phyloP scores from a whole-genome alignment of 2,329 filamentous ascomycete species.

The Diaporthe vexans region DNA sequence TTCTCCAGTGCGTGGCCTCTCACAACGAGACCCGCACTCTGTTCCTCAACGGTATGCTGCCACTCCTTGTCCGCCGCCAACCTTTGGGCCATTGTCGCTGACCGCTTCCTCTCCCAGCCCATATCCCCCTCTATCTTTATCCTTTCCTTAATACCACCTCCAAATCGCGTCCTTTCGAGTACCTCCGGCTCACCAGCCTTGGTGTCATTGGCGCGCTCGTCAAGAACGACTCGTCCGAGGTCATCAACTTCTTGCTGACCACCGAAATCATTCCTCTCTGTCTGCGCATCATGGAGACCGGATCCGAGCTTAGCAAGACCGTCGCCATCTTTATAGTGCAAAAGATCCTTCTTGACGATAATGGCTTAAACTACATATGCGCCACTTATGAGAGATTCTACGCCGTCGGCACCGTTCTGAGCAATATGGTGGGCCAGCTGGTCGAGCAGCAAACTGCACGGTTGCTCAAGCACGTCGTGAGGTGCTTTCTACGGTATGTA shows the following conservation, averaged over 20 bases:
- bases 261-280: slow-evolving; percentile 99
- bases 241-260: slow-evolving; percentile 98
- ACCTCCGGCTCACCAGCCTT: slow-evolving; percentile 93
- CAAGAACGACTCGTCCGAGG: slow-evolving; percentile 98
- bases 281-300: slow-evolving; percentile 98
- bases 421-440: slow-evolving; percentile 98
- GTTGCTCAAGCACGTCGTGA: slow-evolving; percentile 95
- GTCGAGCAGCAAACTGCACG: slow-evolving; percentile 98
- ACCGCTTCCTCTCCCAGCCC: slow-evolving; percentile 69
- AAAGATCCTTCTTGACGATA: slow-evolving; percentile 97
- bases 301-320: slow-evolving; percentile 97
- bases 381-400: slow-evolving; percentile 99
- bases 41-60: slow-evolving; percentile 85
- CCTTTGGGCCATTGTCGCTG: not conserved
- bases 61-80: not conserved
- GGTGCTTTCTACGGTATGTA: slow-evolving; percentile 92
- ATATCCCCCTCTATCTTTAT: slow-evolving; percentile 97
- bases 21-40: slow-evolving; percentile 96
- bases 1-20: slow-evolving; percentile 96
- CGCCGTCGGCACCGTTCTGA: slow-evolving; percentile 95
- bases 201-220: slow-evolving; percentile 97
- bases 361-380: slow-evolving; percentile 97
- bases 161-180: slow-evolving; percentile 97
- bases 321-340: slow-evolving; percentile 99
- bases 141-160: slow-evolving; percentile 99